Evolutionary conservation across 1,139 yeast genomes (phyloP).

Genomic region (Lodderomyces parapsilosis): DNA sequence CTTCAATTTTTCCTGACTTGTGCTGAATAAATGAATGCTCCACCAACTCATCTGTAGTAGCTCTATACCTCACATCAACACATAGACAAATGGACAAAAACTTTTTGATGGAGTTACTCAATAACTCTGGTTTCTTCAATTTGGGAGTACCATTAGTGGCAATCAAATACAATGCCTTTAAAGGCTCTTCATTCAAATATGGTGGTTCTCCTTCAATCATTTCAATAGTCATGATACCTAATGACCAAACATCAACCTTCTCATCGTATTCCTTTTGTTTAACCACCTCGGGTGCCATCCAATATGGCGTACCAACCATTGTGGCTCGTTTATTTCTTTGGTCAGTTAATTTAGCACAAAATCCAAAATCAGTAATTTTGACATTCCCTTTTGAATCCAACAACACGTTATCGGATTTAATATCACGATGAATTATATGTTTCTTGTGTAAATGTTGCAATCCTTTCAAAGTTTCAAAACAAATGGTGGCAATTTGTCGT

Average conservation of each 20-base stretch:
- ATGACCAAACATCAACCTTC: conserved; percentile 96
- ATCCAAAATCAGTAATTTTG: conserved; percentile 96
- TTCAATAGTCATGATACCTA: conserved; percentile 97
- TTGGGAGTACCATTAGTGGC: conserved; percentile 98
- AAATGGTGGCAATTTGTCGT: conserved; percentile 84
- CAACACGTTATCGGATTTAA: conserved; percentile 90
- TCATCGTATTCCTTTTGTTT: conserved; percentile 95
- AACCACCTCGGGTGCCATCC: conserved; percentile 99
- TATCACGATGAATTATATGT: conserved; percentile 93
- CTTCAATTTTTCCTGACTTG: conserved; percentile 67
- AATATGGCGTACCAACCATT: conserved; percentile 98
- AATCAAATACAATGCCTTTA: conserved; percentile 61
- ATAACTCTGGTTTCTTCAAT: conserved; percentile 77
- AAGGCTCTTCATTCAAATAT: conserved; percentile 91
- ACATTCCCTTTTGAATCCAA: conserved; percentile 85
- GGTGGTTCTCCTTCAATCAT: conserved; percentile 99
- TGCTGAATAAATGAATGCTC: conserved; percentile 74
- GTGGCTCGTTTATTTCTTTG: conserved; percentile 93
- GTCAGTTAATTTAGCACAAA: conserved; percentile 94
- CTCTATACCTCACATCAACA: conserved; percentile 91
- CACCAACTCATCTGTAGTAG: conserved; percentile 83
- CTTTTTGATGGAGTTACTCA: conserved; percentile 78
- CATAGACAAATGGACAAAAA: conserved; percentile 90
- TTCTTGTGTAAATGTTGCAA: conserved; percentile 86
- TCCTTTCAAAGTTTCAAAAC: conserved; percentile 89